These are phyloP conservation scores for Isatis tinctoria DNA, from an alignment of 345 rosid genomes.

Conservation along the genomic window DNA sequence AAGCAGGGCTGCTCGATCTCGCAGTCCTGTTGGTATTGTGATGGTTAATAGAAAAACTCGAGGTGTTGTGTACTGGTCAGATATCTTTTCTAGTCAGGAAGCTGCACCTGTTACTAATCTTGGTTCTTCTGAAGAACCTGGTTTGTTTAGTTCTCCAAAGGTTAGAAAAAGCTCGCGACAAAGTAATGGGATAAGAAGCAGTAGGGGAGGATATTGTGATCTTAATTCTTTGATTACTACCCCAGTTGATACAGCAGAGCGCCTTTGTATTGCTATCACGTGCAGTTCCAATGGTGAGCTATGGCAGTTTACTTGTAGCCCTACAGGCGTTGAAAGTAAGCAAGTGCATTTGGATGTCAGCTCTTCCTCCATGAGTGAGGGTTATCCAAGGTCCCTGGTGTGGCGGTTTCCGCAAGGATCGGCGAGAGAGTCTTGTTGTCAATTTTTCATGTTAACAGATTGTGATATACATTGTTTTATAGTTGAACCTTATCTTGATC, in stretches of 20 bases:
- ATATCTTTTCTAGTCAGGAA: slow-evolving; percentile 47
- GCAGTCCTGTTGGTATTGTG: slow-evolving; percentile 49
- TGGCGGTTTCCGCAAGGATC: slow-evolving; percentile 50
- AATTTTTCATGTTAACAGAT: slow-evolving; percentile 72
- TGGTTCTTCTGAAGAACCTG: slow-evolving; percentile 42
- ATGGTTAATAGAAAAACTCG: slow-evolving; percentile 60
- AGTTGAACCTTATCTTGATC: slow-evolving; percentile 41
- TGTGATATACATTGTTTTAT: slow-evolving; percentile 67
- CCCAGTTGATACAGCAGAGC: slow-evolving; percentile 33
- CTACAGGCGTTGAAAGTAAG: slow-evolving; percentile 36
- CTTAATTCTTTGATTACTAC: slow-evolving; percentile 71
- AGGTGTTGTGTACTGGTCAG: slow-evolving; percentile 71
- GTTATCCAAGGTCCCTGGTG: slow-evolving; percentile 72
- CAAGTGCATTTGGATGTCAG: slow-evolving; percentile 38
- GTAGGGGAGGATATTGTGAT: slow-evolving; percentile 34
- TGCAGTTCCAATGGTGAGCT: slow-evolving; percentile 72
- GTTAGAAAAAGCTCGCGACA: slow-evolving; percentile 35
- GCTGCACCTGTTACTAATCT: slow-evolving; percentile 39
- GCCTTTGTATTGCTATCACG: slow-evolving; percentile 58
- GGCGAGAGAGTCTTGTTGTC: slow-evolving; percentile 36
- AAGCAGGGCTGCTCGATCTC: slow-evolving; percentile 35
- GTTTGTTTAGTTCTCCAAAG: slow-evolving; percentile 39
- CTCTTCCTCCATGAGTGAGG: slow-evolving; percentile 46
- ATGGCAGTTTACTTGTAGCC: slow-evolving; percentile 70
- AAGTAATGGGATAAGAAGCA: slow-evolving; percentile 32